These are phyloP conservation scores for Rhodosporidiobolus sp. DNA, from an alignment of 768 basidiomycete genomes.

Conservation along the genomic window DNA sequence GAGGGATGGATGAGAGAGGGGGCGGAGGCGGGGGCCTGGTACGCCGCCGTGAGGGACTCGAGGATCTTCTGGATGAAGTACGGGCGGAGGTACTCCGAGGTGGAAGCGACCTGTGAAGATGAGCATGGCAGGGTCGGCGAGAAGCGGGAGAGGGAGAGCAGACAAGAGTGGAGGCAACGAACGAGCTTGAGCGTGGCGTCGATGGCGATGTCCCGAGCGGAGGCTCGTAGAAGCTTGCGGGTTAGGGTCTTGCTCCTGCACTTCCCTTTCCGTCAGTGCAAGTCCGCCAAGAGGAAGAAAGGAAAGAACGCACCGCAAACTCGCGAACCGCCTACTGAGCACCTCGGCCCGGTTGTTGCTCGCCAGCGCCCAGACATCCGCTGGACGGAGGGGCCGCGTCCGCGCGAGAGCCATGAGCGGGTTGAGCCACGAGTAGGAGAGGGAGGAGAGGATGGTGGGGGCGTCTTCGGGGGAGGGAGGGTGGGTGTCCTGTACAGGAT, in stretches of 20 bases:
- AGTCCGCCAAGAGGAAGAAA: too few relatives aligned
- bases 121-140: not conserved
- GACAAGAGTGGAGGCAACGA: not conserved
- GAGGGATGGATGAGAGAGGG: not conserved
- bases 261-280: too few relatives aligned
- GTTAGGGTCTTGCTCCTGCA: conserved; percentile 27
- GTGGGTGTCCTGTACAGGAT: not conserved
- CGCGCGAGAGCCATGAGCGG: conserved; percentile 17
- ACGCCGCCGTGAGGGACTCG: conserved; percentile 29
- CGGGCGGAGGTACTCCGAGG: conserved; percentile 29
- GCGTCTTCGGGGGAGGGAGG: conserved; percentile 34
- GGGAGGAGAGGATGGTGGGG: conserved; percentile 23
- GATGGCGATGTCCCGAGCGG: conserved; percentile 33
- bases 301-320: not conserved
- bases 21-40: not conserved
- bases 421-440: conserved; percentile 38
- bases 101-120: conserved; percentile 15
- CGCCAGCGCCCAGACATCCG: conserved; percentile 39
- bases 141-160: too few relatives aligned
- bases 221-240: conserved; percentile 27
- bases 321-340: conserved; percentile 22
- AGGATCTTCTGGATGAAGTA: conserved; percentile 37
- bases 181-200: conserved; percentile 34
- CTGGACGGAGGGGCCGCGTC: conserved; percentile 14
- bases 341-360: conserved; percentile 34